Base-by-base conservation (phyloP, 192 early-diverging fungal species). In the Backusella sp. region DNA sequence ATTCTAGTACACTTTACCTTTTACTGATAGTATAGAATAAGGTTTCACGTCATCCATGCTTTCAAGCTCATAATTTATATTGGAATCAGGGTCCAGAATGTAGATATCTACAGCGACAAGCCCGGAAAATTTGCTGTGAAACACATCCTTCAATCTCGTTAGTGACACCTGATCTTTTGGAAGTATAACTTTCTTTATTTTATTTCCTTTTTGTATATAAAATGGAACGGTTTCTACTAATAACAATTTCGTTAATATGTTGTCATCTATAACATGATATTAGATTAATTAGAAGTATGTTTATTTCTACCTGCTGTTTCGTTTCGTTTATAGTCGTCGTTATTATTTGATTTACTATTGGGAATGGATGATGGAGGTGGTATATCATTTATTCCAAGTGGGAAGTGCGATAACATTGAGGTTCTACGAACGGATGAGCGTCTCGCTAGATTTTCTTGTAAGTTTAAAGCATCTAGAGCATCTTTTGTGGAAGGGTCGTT, bases 41-140 rank as follows among this genome's bases (percentile, higher is more conserved):
- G 87, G 79, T 21, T 80, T 85, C 8, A 92, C 89, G 62, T 92
- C 89, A 1, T 66, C 34, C 36, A 87, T 70, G 44, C 88, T 85
- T 65, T 92, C 91, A 4, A 92, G 84, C 75, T 92, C 90, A 56
- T 92, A 91, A 21, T 85, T 83, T 42, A 91, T 82, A 17, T 84
- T 76, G 2, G 80, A 68, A 7, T 79, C 71, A 0, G 84, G 76
- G 59, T 91, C 88, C 44, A 83, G 86, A 30, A 92, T 85, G 41
- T 91, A 91, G 6, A 92, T 86, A 30, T 82, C 80, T 0, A 87
- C 87, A 59, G 89, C 78, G 28, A 85, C 80, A 8, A 89, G 80
- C 37, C 85, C 86, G 56, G 80, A 85, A 59, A 90, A 92, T 73
- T 90, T 89, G 65, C 90, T 90, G 65, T 90, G 88, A 76, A 92